These are phyloP conservation scores for Fusarium vanettenii DNA, from an alignment of 2,329 filamentous ascomycete species.

Conservation along the genomic window DNA sequence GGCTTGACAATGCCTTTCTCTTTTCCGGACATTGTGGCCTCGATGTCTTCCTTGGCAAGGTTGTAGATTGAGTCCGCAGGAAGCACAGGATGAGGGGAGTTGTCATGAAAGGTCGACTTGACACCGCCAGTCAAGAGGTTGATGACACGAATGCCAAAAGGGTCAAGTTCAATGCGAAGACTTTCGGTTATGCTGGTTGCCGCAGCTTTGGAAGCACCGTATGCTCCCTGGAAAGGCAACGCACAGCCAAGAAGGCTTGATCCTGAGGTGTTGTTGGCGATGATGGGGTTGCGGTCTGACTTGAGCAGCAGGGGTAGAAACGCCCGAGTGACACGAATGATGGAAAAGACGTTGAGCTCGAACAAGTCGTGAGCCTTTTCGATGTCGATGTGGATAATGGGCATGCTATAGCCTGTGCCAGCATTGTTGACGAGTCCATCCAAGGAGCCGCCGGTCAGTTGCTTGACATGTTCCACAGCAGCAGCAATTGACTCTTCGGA, in stretches of 20 bases:
- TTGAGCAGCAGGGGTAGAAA: constrained; percentile 39
- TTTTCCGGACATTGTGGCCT: constrained; percentile 12
- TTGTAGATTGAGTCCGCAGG: constrained; percentile 28
- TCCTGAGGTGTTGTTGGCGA: constrained; percentile 38
- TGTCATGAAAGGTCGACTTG: constrained; percentile 33
- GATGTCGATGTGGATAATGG: constrained; percentile 36
- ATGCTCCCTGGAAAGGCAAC: constrained; percentile 41
- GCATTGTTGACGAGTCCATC: constrained; percentile 48
- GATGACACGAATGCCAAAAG: constrained; percentile 42
- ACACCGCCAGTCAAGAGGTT: constrained; percentile 42
- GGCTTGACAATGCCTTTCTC: neutral
- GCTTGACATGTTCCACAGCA: constrained; percentile 22
- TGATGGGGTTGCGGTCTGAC: constrained; percentile 16
- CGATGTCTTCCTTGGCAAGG: constrained; percentile 26
- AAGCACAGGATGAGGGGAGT: neutral
- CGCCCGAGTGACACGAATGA: constrained; percentile 34
- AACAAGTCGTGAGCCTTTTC: constrained; percentile 30
- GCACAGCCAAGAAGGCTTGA: constrained; percentile 3
- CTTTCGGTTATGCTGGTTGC: constrained; percentile 38
- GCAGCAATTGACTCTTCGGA: constrained; percentile 36
- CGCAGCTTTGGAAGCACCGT: constrained; percentile 45
- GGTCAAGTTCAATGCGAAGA: constrained; percentile 41
- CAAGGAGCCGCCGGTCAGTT: constrained; percentile 38
- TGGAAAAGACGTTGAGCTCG: constrained; percentile 43
- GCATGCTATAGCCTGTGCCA: constrained; percentile 40